Evolutionary conservation across 768 basidiomycete genomes (phyloP).

Genomic region (Pleurotus salmoneostramineus): DNA sequence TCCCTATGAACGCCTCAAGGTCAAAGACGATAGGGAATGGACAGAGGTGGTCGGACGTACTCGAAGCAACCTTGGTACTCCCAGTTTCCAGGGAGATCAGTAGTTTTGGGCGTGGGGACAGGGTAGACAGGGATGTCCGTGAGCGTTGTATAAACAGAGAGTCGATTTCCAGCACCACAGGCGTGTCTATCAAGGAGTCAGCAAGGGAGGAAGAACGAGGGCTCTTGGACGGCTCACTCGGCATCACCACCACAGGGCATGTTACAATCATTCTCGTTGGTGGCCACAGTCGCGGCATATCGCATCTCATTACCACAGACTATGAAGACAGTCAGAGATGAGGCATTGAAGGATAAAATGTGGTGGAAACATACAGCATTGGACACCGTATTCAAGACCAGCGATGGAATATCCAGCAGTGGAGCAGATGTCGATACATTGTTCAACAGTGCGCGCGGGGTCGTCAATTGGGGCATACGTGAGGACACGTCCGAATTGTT

Average conservation of each 20-base stretch:
- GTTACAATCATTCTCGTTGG: conserved; percentile 48
- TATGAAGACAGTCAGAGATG: background rate
- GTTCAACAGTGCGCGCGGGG: conserved; percentile 7
- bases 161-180: conserved; percentile 39
- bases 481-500: conserved; percentile 4
- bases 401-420: conserved; percentile 1
- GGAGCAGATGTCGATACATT: conserved; percentile 1
- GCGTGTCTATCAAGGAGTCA: background rate
- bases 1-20: conserved; percentile 35
- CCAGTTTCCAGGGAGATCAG: conserved; percentile 59
- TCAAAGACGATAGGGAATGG: background rate
- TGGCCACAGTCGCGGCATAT: background rate
- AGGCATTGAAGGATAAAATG: background rate
- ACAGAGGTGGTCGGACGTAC: conserved; percentile 29
- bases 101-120: conserved; percentile 52
- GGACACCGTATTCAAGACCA: conserved; percentile 7
- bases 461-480: background rate
- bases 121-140: conserved; percentile 49
- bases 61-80: conserved; percentile 61
- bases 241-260: conserved; percentile 71
- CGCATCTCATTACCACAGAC: conserved; percentile 5
- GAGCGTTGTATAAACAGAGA: conserved; percentile 48
- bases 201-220: conserved; percentile 4
- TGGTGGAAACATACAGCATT: conserved; percentile 7
- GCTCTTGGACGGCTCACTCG: conserved; percentile 35